Evolutionary conservation across 2,329 filamentous ascomycete species (phyloP).

Genomic region (Emericellopsis atlantica): DNA sequence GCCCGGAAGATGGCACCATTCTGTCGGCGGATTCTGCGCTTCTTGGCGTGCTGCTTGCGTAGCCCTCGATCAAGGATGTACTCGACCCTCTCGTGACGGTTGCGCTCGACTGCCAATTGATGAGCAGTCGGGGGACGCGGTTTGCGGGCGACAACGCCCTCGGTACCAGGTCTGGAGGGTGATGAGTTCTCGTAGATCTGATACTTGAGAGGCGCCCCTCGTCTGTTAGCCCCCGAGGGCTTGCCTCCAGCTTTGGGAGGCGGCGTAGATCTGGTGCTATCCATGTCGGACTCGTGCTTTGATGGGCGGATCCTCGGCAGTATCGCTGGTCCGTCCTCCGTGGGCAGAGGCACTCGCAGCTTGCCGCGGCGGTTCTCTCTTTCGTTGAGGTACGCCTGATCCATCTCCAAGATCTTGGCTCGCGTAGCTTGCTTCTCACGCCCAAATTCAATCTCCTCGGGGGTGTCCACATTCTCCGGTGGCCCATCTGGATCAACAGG

Average conservation of each 20-base stretch:
- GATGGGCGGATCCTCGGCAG: constrained; percentile 51
- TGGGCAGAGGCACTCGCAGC: constrained; percentile 14
- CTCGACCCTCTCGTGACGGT: constrained; percentile 67
- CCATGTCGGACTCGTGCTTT: constrained; percentile 41
- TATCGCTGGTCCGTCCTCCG: constrained; percentile 44
- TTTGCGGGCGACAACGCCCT: constrained; percentile 45
- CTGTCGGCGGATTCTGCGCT: constrained; percentile 46
- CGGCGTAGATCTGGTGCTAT: constrained; percentile 30
- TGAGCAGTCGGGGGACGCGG: constrained; percentile 69
- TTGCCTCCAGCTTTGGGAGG: constrained; percentile 19
- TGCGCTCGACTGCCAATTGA: constrained; percentile 69
- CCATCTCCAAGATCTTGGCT: constrained; percentile 62
- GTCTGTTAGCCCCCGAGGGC: constrained; percentile 15
- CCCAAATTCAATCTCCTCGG: constrained; percentile 58
- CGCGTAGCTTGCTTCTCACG: constrained; percentile 62
- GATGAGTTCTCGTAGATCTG: constrained; percentile 49
- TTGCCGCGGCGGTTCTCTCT: constrained; percentile 46
- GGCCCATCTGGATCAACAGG: constrained; percentile 51
- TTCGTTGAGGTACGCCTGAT: constrained; percentile 55
- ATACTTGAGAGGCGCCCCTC: constrained; percentile 41
- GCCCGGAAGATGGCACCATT: constrained; percentile 58
- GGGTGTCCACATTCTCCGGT: constrained; percentile 54
- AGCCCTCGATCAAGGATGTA: constrained; percentile 69
- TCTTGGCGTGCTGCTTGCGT: constrained; percentile 50
- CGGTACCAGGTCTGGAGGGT: constrained; percentile 40